A percentile compares a stretch with the other conserved stretches of the same genome.
phyloP scores from a whole-genome alignment of 306 rosid genomes.

The Sophora flavescens region DNA sequence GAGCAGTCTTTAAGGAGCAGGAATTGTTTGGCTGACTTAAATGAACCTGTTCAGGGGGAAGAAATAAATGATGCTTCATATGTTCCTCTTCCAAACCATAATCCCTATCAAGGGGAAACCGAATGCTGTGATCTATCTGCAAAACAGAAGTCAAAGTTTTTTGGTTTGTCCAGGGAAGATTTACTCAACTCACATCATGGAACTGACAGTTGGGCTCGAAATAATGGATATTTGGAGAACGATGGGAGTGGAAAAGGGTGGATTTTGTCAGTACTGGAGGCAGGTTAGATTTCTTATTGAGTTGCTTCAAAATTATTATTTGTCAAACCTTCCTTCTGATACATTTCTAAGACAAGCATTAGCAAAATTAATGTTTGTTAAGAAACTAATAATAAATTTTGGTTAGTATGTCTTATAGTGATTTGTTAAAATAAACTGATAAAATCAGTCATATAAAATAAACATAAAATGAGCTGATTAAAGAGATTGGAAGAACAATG shows the following conservation, averaged over 20 bases:
- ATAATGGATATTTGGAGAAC: constrained; percentile 58
- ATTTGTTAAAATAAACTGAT: background rate
- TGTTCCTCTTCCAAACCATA: constrained; percentile 49
- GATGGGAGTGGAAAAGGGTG: constrained; percentile 60
- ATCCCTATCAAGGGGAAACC: constrained; percentile 53
- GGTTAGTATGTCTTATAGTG: background rate
- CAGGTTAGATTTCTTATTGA: constrained; percentile 63
- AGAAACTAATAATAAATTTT: constrained; percentile 12
- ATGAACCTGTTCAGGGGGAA: constrained; percentile 79
- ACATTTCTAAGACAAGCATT: constrained; percentile 1
- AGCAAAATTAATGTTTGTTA: background rate
- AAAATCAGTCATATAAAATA: background rate
- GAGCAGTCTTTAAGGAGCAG: constrained; percentile 53
- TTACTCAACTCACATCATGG: constrained; percentile 56
- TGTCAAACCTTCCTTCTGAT: constrained; percentile 11
- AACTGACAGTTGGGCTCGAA: constrained; percentile 49
- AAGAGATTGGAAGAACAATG: constrained; percentile 17
- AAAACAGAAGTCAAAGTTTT: constrained; percentile 58
- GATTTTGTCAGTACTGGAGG: constrained; percentile 65
- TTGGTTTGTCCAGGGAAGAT: constrained; percentile 60
- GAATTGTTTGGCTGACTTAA: constrained; percentile 83
- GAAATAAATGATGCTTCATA: constrained; percentile 65
- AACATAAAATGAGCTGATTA: constrained; percentile 4
- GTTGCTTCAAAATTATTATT: constrained; percentile 30
- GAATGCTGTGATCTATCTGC: constrained; percentile 53